Base-by-base conservation (phyloP, 768 basidiomycete genomes). In the Leccinellum luteum region DNA sequence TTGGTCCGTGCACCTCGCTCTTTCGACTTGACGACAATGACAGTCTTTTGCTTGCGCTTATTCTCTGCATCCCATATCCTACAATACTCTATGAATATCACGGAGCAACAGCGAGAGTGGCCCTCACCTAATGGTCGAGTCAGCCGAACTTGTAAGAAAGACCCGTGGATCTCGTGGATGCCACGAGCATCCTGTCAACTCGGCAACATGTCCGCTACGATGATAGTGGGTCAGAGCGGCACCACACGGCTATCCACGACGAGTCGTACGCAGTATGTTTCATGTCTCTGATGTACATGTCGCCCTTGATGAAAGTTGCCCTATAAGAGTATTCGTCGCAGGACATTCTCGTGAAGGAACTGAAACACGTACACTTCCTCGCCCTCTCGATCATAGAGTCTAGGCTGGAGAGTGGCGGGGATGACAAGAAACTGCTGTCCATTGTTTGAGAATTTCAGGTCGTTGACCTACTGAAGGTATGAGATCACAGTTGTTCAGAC, bases 221-320 rank as follows among this genome's bases (percentile, higher is more conserved):
- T 15, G 23, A 51, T 25, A 25, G 12, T n/a, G 10, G 17, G 54
- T 61, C 19, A 68, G 55, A 17, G 25, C 44, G 12, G 44, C 55
- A 38, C 54, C 41, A 51, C 25, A 34, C 31, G n/a, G 61, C 51
- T 19, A 59, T 44, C 48, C 27, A 52, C 48, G 63, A 59, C 9
- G 28, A 57, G 50, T 78, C 94, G 63, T 66, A 96, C 96, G 89
- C 82, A n/a, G 97, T 99, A 69, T 98, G 89, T 74, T 93, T 93
- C 92, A 99, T 95, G 75, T 99, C 97, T 55, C 97, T 89, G 64
- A 99, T 91, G 72, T 98, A 99, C 58, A 91, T 92, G 75, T 99
- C 97, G 32, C 97, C 97, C 76, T 98, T 98, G 69, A 93, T 79
- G 71, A 82, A 89, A 57, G 86, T 86, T 60, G 86, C 85, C 74